These are phyloP conservation scores for Saccharomyces hybrid DNA, from an alignment of 1,139 yeast genomes.

Conservation along the genomic window DNA sequence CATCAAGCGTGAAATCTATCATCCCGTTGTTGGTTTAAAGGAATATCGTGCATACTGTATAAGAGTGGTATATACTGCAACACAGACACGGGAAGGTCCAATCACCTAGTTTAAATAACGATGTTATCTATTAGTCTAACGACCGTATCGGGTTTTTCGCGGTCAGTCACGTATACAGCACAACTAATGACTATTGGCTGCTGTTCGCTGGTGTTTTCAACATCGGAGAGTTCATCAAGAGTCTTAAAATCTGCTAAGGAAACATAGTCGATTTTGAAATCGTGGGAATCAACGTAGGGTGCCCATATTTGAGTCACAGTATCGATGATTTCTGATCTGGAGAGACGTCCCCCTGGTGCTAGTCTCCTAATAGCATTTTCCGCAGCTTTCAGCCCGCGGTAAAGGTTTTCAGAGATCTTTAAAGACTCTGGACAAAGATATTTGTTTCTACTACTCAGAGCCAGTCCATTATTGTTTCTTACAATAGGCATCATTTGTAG, in stretches of 20 bases:
- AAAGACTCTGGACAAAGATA: constrained; percentile 53
- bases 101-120: constrained; percentile 16
- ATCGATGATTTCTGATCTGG: not conserved
- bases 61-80: not conserved
- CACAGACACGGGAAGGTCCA: not conserved
- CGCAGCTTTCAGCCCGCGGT: constrained; percentile 41
- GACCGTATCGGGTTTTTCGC: constrained; percentile 31
- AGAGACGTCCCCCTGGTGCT: not conserved
- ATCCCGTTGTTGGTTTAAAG: not conserved
- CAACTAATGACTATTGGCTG: constrained; percentile 53
- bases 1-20: not conserved
- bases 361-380: constrained; percentile 5
- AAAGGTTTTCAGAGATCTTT: constrained; percentile 49
- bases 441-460: constrained; percentile 82
- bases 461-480: constrained; percentile 67
- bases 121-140: constrained; percentile 60
- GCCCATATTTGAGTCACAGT: constrained; percentile 25
- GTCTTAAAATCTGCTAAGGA: constrained; percentile 66
- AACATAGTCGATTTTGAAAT: constrained; percentile 63
- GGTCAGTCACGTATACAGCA: constrained; percentile 59
- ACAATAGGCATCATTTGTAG: constrained; percentile 67
- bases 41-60: not conserved
- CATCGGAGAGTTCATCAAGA: constrained; percentile 47
- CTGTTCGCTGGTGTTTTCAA: constrained; percentile 39
- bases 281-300: constrained; percentile 26